Evolutionary conservation across 2,329 filamentous ascomycete species (phyloP).

Genomic region (Fonsecaea monophora): DNA sequence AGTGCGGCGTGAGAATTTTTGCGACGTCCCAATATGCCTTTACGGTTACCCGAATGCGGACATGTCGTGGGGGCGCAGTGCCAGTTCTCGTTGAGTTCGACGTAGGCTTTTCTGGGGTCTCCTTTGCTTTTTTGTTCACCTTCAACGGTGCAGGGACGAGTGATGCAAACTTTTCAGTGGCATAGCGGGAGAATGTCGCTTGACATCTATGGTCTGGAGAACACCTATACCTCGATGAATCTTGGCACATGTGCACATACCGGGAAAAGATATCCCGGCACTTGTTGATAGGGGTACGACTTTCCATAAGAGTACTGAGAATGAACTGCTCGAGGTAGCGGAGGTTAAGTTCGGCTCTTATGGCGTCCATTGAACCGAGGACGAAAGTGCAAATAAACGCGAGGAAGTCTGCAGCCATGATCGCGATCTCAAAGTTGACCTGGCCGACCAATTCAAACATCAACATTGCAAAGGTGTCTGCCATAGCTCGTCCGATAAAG

Average conservation of each 20-base stretch:
- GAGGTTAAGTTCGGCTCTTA: constrained; percentile 22
- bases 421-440: constrained; percentile 8
- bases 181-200: constrained; percentile 7
- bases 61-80: constrained; percentile 5
- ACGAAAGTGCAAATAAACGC: constrained; percentile 29
- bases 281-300: constrained; percentile 8
- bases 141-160: constrained; percentile 24
- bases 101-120: background rate
- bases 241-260: constrained; percentile 27
- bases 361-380: constrained; percentile 14
- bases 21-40: constrained; percentile 26
- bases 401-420: constrained; percentile 30
- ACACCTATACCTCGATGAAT: constrained; percentile 26
- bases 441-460: constrained; percentile 14
- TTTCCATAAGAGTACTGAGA: constrained; percentile 13
- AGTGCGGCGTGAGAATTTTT: constrained; percentile 19
- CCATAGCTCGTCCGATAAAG: constrained; percentile 24
- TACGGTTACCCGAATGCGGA: constrained; percentile 10
- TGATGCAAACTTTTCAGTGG: constrained; percentile 14
- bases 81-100: background rate
- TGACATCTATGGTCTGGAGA: constrained; percentile 26
- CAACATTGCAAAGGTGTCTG: constrained; percentile 25
- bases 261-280: constrained; percentile 20
- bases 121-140: constrained; percentile 20
- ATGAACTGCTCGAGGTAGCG: constrained; percentile 30